Base-by-base conservation (phyloP, 805 yeast species). In the Wickerhamiella sorbophila region DNA sequence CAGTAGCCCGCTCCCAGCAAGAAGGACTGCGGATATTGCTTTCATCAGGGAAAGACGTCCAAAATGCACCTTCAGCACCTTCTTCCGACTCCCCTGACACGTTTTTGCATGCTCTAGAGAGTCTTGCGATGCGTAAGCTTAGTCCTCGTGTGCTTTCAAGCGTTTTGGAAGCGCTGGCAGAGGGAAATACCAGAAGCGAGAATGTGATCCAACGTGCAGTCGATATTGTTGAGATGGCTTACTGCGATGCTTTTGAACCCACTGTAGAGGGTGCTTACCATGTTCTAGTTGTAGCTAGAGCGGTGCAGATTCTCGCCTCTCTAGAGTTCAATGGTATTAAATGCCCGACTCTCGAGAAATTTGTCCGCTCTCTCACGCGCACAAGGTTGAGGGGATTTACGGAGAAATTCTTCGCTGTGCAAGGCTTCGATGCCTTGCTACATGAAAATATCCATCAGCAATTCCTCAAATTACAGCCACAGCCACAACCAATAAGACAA, bases 11-110 rank as follows among this genome's bases (percentile, higher is more conserved):
- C 22, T 44, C 47, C 19, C 53, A 58, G 37, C 67, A 64, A 44
- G 65, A 64, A 33, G 68, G 69, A 2, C 44, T 64, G 33, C 48
- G 63, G 18, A 62, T 59, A 16, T 42, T 64, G 19, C 45, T 64
- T 19, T 40, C 59, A 15, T 52, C 52, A 15, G 64, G 64, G n/a
- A 44, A 49, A 32, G 58, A 55, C 17, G 47, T 57, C n/a, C 48
- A 32, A 14, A n/a, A 32, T 9, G 34, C 9, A 14, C 14, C 16
- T 24, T 8, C 12, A 24, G 12, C 6, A 12, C 10, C 6, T 8
- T 8, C 10, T 12, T 24, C 29, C 29, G 29, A 6, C 29, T 8
- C 29, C 6, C 29, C 10, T 3, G 38, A n/a, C 20, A 3, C 44
- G n/a, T 18, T 48, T 14, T 19, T 44, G 20, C 42, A 44, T 2